Evolutionary conservation across 371 early-diverging fungal genomes (phyloP), one percentile per base, ranked within the genome.

Genomic region (Conidiobolus incongruus): DNA sequence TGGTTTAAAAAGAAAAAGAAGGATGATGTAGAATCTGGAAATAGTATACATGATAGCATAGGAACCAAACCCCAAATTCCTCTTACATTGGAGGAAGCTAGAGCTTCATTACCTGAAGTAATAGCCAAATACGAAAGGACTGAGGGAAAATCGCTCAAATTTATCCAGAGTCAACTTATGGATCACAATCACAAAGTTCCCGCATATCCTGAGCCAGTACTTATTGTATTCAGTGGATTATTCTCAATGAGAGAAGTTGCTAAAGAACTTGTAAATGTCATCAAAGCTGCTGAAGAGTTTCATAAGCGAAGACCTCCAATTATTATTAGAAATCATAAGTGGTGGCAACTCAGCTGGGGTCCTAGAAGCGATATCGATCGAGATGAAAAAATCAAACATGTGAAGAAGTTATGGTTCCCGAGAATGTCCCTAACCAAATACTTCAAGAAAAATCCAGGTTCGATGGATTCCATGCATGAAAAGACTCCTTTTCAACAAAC

Each of bases 191-290:
- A 43, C 20, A 16, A 20, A 21, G 33, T 32, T 22, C 4, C 43
- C 8, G 33, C 43, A 15, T 43, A 20, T 22, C 43, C 43, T 17
- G 43, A 43, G 21, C 43, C 43, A 4, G 32, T 43, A 33, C 31
- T 43, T 13, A 22, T 43, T n/a, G 43, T 43, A 21, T 43, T 43
- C n/a, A 32, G 33, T 10, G 43, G 43, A 4, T 10, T 43, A 4
- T 43, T 43, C 22, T 24, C 43, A 2, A 8, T 43, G 15, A 31
- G 43, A 7, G 43, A 43, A 22, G 30, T 33, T 33, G 32, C 43
- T 32, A 32, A 17, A 19, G 32, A 31, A 17, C 15, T 29, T 21
- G 15, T 13, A 2, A 43, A 24, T 16, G 17, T 43, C 1, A 4
- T 43, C 33, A 20, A 29, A 8, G 34, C 30, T 17, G 7, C 19